Evolutionary conservation across 2,329 filamentous ascomycete species (phyloP), one percentile per base, ranked within the genome.

Genomic region (Alternaria panax): DNA sequence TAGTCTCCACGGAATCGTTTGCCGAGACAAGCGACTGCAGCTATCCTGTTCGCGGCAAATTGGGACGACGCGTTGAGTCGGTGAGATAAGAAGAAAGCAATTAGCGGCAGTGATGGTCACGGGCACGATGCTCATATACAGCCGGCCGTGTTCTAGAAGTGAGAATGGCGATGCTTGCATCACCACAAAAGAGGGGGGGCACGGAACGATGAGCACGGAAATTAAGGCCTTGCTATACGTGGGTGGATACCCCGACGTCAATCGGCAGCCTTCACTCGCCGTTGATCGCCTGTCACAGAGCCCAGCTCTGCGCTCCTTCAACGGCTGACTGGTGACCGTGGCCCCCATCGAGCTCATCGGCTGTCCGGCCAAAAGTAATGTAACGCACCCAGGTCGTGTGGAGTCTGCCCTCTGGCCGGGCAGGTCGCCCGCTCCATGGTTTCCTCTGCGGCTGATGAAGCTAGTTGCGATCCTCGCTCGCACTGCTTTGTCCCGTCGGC

Each of bases 221-320:
- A 59, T 54, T 51, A 61, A 52, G 52, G 55, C 57, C 65, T 67
- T 54, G 62, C 56, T 59, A 66, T 63, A 64, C 54, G 60, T 53
- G 61, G 58, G 69, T 72, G 72, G 71, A 64, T 64, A 58, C 67
- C 56, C 63, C 68, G 71, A 74, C 68, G 70, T 75, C 72, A 74
- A 74, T 65, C 60, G 64, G 63, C 66, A 68, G 65, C 55, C 63
- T 51, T 68, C 50, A 60, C 43, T 63, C 60, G 62, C 62, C 63
- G 57, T 65, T 60, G 63, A 68, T 69, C 65, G 59, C 60, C 59
- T 62, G 51, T 64, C 41, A 62, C 57, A 50, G 45, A 50, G 47
- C 58, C 43, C 34, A 51, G 42, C 51, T 41, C 57, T 51, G 16
- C 45, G 24, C 63, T 63, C 60, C 57, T 64, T 45, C 57, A 47